These are phyloP conservation scores for Plasmodium gonderi DNA, from an alignment of 169 alveolate species.

Conservation along the genomic window DNA sequence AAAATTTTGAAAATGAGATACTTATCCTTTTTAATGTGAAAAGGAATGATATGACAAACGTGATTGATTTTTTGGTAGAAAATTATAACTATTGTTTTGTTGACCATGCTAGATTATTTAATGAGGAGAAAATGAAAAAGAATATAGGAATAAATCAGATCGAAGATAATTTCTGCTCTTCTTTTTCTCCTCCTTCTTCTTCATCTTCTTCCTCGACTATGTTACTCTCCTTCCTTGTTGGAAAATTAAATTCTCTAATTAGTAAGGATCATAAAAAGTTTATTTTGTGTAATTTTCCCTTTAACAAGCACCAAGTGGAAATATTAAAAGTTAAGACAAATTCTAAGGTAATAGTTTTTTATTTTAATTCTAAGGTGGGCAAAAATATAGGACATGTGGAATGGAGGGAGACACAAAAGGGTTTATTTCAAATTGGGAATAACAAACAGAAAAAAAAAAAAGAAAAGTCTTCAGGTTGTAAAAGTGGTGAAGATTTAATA, in stretches of 20 bases:
- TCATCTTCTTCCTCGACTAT: not conserved
- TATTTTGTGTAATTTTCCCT: conserved; percentile 40
- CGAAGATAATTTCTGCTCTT: not conserved
- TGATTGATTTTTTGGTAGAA: not conserved
- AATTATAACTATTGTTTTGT: conserved; percentile 37
- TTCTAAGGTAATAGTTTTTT: not conserved
- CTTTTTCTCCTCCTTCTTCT: not conserved
- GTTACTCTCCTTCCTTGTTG: conserved; percentile 22
- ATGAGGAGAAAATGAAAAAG: conserved; percentile 1
- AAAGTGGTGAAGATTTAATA: not conserved
- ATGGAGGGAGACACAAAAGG: conserved; percentile 8
- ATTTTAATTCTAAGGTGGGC: conserved; percentile 17
- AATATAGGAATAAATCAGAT: not conserved
- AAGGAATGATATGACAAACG: not conserved
- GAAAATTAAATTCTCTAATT: conserved; percentile 7
- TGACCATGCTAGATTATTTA: conserved; percentile 6
- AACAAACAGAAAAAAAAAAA: not conserved
- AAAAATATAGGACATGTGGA: not conserved
- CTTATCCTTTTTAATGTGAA: conserved; percentile 31
- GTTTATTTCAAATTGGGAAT: not conserved
- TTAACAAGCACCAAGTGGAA: not conserved
- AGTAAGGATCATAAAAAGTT: conserved; percentile 21
- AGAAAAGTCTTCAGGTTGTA: not conserved
- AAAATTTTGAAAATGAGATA: conserved; percentile 24
- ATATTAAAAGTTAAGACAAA: not conserved